Percentiles rank a stretch among this genome's conserved stretches.
These are phyloP conservation scores for Phanerodontia chrysosporium DNA, from an alignment of 768 basidiomycete genomes.

Conservation along the genomic window DNA sequence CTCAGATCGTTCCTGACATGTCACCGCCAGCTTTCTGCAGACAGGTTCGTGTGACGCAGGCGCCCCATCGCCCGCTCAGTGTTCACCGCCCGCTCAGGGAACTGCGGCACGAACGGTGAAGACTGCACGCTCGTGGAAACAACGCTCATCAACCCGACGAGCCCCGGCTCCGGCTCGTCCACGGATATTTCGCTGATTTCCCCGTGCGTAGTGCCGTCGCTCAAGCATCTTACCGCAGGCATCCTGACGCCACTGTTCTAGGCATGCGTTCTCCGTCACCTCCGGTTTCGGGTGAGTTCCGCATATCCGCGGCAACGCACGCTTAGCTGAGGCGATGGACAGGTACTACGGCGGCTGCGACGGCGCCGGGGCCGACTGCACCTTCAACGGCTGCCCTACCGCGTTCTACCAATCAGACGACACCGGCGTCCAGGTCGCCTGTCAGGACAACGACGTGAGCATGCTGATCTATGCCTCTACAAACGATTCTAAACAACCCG, in stretches of 20 bases:
- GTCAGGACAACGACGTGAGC: constrained; percentile 33
- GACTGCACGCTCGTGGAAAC: constrained; percentile 35
- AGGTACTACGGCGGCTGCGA: constrained; percentile 43
- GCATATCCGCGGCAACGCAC: neutral
- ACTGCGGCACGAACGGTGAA: constrained; percentile 36
- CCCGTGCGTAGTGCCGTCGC: constrained; percentile 29
- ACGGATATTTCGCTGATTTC: constrained; percentile 37
- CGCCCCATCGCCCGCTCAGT: neutral
- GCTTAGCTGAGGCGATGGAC: neutral
- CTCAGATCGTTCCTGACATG: neutral
- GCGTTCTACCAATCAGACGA: constrained; percentile 36
- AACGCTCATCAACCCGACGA: constrained; percentile 30
- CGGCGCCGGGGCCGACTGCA: constrained; percentile 39
- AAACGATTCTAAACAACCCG: too few species aligned
- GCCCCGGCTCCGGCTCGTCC: constrained; percentile 29
- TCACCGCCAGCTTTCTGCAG: neutral
- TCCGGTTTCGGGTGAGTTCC: constrained; percentile 34
- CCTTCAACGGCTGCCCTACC: constrained; percentile 27
- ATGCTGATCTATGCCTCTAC: too few species aligned
- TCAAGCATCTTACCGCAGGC: neutral
- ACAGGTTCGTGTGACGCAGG: neutral
- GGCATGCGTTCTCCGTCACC: constrained; percentile 37
- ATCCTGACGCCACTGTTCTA: constrained; percentile 9
- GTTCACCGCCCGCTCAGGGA: constrained; percentile 15
- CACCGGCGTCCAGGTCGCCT: constrained; percentile 35